Base-by-base conservation (phyloP, 139 green algal genomes). In the Zygnema cylindricum region DNA sequence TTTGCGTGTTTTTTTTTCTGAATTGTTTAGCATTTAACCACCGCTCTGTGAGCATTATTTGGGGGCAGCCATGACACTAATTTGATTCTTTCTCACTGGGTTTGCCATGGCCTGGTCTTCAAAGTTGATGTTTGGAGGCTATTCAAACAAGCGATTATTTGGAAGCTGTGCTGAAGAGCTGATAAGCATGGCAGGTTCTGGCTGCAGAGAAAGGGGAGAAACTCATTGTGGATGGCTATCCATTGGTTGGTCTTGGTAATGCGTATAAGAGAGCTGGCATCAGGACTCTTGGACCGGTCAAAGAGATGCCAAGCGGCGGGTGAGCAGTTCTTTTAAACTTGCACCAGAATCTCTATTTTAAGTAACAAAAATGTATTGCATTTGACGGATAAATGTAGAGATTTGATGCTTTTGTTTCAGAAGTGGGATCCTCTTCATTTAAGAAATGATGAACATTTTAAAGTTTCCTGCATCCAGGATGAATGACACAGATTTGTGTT, bases 271-370 rank as follows among this genome's bases (percentile, higher is more conserved):
- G 63, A 35, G 43, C 69, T 32, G 87, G 82, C 33, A 90, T 91
- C 42, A 2, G 38, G 30, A 90, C 32, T 69, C 42, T 91, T 41
- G 87, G 87, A 32, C 87, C 71, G 3, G 84, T 76, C 41, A 86
- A 91, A 82, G 73, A 32, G 25, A 91, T 91, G 87, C 87, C 87
- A 25, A 91, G 87, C 54, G 87, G 87, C 22, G 87, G 87, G 84
- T 89, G 33, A 33, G 82, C 30, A 36, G 54, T 22, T 7, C 40
- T 39, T 41, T 85, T 11, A 3, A 25, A 55, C 36, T 79, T 16
- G 71, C 71, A 79, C 42, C 11, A n/a, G 57, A 73, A n/a, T n/a
- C n/a, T n/a, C n/a, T n/a, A n/a, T n/a, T n/a, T n/a, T n/a, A n/a
- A n/a, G n/a, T n/a, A n/a, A n/a, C n/a, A n/a, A n/a, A 36, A 43